Evolutionary conservation across 495 filamentous ascomycete species (phyloP).

Genomic region (Aspergillus ellipticus): DNA sequence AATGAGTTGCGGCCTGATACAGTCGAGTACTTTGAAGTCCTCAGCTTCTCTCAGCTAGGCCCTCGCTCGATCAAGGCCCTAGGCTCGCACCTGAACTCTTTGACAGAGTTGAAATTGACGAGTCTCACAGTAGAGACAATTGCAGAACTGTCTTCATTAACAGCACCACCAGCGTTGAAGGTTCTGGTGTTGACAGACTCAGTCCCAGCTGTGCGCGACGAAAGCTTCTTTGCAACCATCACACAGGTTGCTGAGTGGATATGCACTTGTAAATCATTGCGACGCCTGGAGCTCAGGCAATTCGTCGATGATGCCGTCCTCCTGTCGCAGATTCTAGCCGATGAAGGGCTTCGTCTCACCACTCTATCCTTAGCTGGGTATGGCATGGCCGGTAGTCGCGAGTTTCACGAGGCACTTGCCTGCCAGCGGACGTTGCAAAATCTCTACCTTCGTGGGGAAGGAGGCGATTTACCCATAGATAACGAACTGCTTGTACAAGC

Average conservation of each 20-base stretch:
- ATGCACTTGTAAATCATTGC: conserved; percentile 51
- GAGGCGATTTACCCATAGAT: conserved; percentile 44
- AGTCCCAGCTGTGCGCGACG: conserved; percentile 11
- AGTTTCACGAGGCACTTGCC: conserved; percentile 52
- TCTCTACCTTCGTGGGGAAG: conserved; percentile 49
- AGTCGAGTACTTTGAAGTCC: conserved; percentile 56
- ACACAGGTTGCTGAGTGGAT: conserved; percentile 43
- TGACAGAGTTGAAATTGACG: conserved; percentile 53
- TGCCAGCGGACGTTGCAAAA: conserved; percentile 43
- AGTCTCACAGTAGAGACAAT: conserved; percentile 47
- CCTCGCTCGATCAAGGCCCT: conserved; percentile 55
- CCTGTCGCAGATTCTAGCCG: conserved; percentile 50
- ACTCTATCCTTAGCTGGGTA: conserved; percentile 49
- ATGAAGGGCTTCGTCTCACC: conserved; percentile 45
- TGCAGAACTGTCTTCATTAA: conserved; percentile 30
- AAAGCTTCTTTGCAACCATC: conserved; percentile 48
- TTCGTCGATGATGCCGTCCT: conserved; percentile 51
- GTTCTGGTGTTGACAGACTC: conserved; percentile 50
- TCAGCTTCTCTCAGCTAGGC: conserved; percentile 49
- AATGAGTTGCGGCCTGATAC: conserved; percentile 52
- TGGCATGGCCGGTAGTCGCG: conserved; percentile 33
- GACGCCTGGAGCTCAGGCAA: conserved; percentile 44
- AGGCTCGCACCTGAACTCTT: conserved; percentile 51
- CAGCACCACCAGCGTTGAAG: conserved; percentile 49
- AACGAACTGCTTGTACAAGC: conserved; percentile 47